Base-by-base conservation (phyloP, 2,329 filamentous ascomycete genomes). In the Ophiocordyceps australis region DNA sequence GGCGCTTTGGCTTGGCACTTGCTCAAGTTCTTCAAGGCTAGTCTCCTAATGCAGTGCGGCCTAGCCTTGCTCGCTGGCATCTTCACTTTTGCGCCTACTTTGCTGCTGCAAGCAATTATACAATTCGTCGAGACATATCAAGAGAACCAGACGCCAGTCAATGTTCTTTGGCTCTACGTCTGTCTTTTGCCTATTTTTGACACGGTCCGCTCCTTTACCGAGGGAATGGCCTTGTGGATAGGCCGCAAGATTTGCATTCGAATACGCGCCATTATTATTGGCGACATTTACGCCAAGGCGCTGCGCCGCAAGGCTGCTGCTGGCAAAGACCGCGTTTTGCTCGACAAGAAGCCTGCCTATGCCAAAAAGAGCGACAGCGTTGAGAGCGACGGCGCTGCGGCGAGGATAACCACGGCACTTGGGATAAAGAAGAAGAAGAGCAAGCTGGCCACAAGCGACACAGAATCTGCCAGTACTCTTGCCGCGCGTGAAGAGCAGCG, bases 201-300 rank as follows among this genome's bases (percentile, higher is more conserved):
- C 31, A 63, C 79, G 21, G 55, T 89, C 14, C 78, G 83, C 30
- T 89, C 86, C 5, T 60, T 92, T 14, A 74, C 74, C 17, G 82
- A 89, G 48, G 80, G 78, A 13, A 79, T 89, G 47, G 80, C 82
- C 7, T 62, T 98, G 1, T 98, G 81, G 79, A 77, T 92, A 31
- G 89, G 89, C 11, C 76, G 89, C 29, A 93, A 83, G 50, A 79
- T 95, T 33, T 94, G 85, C 51, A 86, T 98, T 39, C 76, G 82
- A 33, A 63, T 95, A 22, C 77, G 86, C 34, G 85, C 89, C 26
- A 89, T 98, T 43, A 83, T 98, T 33, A 82, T 98, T 36, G 89
- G 89, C 28, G 89, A 98, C 43, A 89, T 98, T 24, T 98, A 98
- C 47, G 80, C 83, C 30, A 98, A 98, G 54, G 82, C 89, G 2